Base-by-base conservation (phyloP, 371 early-diverging fungal species). In the Mucor circinelloides region DNA sequence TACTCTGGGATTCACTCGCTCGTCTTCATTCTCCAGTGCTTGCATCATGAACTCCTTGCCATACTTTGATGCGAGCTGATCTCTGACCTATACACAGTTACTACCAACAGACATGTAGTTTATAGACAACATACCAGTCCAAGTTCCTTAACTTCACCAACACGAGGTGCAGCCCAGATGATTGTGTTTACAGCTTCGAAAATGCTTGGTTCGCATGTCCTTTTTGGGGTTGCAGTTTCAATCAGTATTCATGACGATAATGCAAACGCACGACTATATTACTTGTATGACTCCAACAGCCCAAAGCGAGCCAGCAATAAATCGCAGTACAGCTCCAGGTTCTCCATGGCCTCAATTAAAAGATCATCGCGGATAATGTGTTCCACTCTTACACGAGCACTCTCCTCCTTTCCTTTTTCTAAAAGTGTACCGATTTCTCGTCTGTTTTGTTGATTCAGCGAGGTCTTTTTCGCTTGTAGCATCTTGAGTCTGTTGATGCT, bases 331-430 rank as follows among this genome's bases (percentile, higher is more conserved):
- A 96, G 86, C 72, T 96, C 95, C 48, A 97, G 74, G 34, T 94
- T 91, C 77, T 98, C 98, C 84, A 97, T 71, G 6, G 94, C 97
- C 74, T 98, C 98, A 36, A 91, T 84, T 63, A 86, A 80, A 58
- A 91, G 87, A 79, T 98, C 98, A 72, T 98, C 96, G 7, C 95
- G 90, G 63, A 98, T 97, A 58, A 98, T 91, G 75, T 91, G 89
- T 63, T 97, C 96, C 3, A 95, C 95, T 67, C 95, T 82, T 34
- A 97, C 90, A 31, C 92, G 86, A 12, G 98, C 98, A 66, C 91
- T 91, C 70, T 93, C 94, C 58, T 86, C 87, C 72, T 97, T 98
- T 69, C 91, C 90, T 58, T 80, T 82, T 71, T 93, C 93, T 38
- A 98, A 74, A 2, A 97, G 82, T 1, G 74, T 69, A 0, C 95